phyloP scores from a whole-genome alignment of 768 basidiomycete genomes.

The Flagelloscypha sp. region DNA sequence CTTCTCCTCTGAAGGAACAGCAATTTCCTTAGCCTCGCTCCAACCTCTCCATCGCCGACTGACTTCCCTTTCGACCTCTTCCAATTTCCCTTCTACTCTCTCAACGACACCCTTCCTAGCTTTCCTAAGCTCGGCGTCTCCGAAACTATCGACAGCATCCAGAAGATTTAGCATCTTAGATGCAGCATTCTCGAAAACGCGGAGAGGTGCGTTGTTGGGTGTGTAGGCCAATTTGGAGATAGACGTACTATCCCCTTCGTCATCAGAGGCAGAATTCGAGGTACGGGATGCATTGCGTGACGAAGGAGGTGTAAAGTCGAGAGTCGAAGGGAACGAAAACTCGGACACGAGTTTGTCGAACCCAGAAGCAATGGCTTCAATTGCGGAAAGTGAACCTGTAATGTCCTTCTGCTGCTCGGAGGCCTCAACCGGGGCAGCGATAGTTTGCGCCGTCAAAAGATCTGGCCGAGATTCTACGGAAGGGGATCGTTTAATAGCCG shows the following conservation, averaged over 20 bases:
- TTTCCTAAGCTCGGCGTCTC: constrained; percentile 43
- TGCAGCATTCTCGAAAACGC: constrained; percentile 56
- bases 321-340: constrained; percentile 30
- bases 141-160: constrained; percentile 54
- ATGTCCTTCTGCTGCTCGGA: too few species aligned
- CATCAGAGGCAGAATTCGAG: constrained; percentile 12
- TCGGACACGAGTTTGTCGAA: constrained; percentile 29
- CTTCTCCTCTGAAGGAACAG: too few species aligned
- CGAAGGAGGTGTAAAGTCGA: constrained; percentile 32
- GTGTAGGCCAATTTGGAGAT: constrained; percentile 44
- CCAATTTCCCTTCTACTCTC: constrained; percentile 48
- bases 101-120: constrained; percentile 47
- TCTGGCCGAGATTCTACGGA: too few species aligned
- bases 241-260: constrained; percentile 11
- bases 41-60: constrained; percentile 34
- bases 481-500: too few species aligned
- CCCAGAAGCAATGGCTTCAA: constrained; percentile 33
- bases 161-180: constrained; percentile 46
- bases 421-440: too few species aligned
- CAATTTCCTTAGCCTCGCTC: too few species aligned
- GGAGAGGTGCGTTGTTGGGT: constrained; percentile 48
- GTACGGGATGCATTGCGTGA: constrained; percentile 22
- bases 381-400: constrained; percentile 26
- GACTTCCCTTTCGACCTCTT: constrained; percentile 42
- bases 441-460: too few species aligned